Base-by-base conservation (phyloP, 345 rosid genomes). In the Erodium maritimum region DNA sequence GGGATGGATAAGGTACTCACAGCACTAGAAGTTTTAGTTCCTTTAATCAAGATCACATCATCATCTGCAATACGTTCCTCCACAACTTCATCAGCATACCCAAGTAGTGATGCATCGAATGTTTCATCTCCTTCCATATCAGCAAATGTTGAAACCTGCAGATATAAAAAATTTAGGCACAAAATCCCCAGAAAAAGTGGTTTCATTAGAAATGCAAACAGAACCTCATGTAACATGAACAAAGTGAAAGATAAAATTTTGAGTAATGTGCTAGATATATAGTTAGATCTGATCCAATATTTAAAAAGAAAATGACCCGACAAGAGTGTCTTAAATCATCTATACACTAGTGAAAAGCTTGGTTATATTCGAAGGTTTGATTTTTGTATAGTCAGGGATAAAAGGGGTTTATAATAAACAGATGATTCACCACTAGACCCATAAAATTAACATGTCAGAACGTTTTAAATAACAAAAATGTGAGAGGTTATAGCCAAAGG, bases 121-220 rank as follows among this genome's bases (percentile, higher is more conserved):
- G 99, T 94, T 72, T 90, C 99, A 52, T 93, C 95, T 1, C 99
- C 99, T 69, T 94, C 97, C 97, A 87, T 94, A 67, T 94, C 99
- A 63, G 96, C 97, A 76, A 94, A 94, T 58, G 99, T 94, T 54
- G 96, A 87, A 60, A 90, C 95, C 99, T 94, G 70, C 55, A 71
- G 51, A 21, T 12, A 37, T 5, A 6, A 37, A 37, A 5, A 1
- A 5, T 37, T 29, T 37, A 37, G 46, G 11, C 46, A 37, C 13
- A 37, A 5, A 37, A 37, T 37, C 1, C 46, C 46, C 46, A 37
- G 46, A 37, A 5, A 37, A 37, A 4, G 2, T 11, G 46, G 6
- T 25, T 25, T 7, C 33, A 25, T 3, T 25, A 25, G 33, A 25
- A 25, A 25, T 25, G 33, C 7, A 25, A 25, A 7, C 33, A 25